Percentiles rank a stretch among this genome's conserved stretches.
phyloP scores from a whole-genome alignment of 345 rosid genomes.

The Combretum micranthum region DNA sequence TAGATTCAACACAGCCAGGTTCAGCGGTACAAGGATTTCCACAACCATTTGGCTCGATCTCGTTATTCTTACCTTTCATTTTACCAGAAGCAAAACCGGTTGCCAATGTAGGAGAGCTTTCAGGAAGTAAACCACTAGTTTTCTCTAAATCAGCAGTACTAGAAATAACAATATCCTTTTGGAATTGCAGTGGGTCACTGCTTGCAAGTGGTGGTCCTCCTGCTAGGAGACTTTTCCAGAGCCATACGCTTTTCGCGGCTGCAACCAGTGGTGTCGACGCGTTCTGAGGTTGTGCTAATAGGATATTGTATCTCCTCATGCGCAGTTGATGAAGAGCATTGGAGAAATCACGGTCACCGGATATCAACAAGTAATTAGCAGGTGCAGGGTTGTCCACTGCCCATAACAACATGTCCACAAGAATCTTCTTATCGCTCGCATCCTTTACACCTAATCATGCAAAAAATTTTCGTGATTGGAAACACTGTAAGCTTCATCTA shows the following conservation, averaged over 20 bases:
- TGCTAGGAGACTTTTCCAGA: conserved; percentile 33
- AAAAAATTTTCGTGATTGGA: neutral
- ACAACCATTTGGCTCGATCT: too few relatives aligned
- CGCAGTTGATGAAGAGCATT: conserved; percentile 46
- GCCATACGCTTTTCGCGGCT: conserved; percentile 42
- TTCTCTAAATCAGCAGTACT: neutral
- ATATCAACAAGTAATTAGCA: conserved; percentile 37
- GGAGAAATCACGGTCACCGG: conserved; percentile 46
- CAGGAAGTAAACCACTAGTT: too few relatives aligned
- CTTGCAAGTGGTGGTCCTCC: conserved; percentile 33
- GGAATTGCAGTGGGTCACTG: conserved; percentile 10
- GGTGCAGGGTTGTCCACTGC: conserved; percentile 51
- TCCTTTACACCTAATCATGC: conserved; percentile 32
- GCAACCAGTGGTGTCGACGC: conserved; percentile 36
- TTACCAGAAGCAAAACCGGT: too few relatives aligned
- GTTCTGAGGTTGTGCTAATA: conserved; percentile 34
- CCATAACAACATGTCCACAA: conserved; percentile 48
- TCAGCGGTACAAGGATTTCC: too few relatives aligned
- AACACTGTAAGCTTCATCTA: neutral
- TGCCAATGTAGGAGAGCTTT: too few relatives aligned
- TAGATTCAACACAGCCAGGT: too few relatives aligned
- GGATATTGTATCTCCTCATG: conserved; percentile 41
- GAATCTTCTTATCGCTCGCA: conserved; percentile 46
- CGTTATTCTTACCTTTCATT: too few relatives aligned
- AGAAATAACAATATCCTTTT: conserved; percentile 8